Base-by-base conservation (phyloP, 306 rosid species). In the Astragalus glycyphyllos region DNA sequence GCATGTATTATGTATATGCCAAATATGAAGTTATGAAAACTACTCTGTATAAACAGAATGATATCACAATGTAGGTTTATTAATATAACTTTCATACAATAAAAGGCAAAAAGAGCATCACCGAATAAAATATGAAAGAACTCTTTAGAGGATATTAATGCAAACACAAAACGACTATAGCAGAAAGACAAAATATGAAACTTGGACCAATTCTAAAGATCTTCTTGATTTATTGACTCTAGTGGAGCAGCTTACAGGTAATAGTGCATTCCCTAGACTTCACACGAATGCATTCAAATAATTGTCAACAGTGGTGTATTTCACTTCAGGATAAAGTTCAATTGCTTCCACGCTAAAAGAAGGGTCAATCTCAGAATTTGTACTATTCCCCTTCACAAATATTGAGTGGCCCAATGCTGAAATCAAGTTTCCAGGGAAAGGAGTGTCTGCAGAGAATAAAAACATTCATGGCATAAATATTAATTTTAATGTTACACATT, bases 381-480 rank as follows among this genome's bases (percentile, higher is more conserved):
- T 20, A 20, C 23, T 20, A 20, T 20, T 20, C 23, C 23, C 23
- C 23, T 20, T 20, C 2, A 20, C 23, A 20, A 20, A 20, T 20
- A 20, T 20, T 20, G 23, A 20, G 23, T 20, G 23, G 23, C 23
- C 23, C 23, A 20, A 20, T 20, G 23, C 23, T 1, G 23, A 20
- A 20, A 20, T 20, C 23, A 20, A 20, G 23, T 20, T 20, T 20
- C 23, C 23, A 20, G 23, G 23, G 23, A 20, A 20, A 20, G 23
- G 23, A 20, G 23, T 20, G 1, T 20, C 23, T 20, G 23, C 2
- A 20, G 23, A 0, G 23, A 20, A 20, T 20, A 20, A 20, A 20
- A 85, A 77, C 74, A 15, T 82, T 47, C 69, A 82, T 20, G 23
- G 23, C 23, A 20, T 20, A 20, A 20, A 20, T 20, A 20, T 20